Base-by-base conservation (phyloP, 164 flowering plant genomes). In the Liquidambar formosana region DNA sequence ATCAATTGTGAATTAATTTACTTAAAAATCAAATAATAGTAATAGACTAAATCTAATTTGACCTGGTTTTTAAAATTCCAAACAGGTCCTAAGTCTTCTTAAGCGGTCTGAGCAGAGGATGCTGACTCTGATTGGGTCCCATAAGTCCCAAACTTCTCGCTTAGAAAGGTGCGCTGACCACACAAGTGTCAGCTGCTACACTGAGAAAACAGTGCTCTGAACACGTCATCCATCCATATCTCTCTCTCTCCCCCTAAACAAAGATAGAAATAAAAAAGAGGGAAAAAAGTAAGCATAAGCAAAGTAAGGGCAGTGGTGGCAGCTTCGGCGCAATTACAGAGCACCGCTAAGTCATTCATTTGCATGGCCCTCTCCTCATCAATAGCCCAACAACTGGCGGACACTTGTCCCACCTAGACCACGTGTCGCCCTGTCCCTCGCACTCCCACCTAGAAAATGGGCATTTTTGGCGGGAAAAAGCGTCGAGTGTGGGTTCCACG, bases 391-490 rank as follows among this genome's bases (percentile, higher is more conserved):
- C 69, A 61, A 16, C 61, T 38, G 64, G 47, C 22, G 13, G 15
- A 54, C 71, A 61, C 71, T 25, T 44, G 57, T 41, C 48, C 28
- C 41, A 4, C 1, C 4, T 1, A 1, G 0, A 18, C 43, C 66
- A 64, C 68, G 72, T 73, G 72, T 28, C 69, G 14, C 33, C 5
- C 23, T 13, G 1, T 69, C 65, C 71, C n/a, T 58, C 38, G 22
- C 15, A 18, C 43, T 15, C 26, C 0, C 18, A 12, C n/a, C 46
- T n/a, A 54, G 52, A 16, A 53, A 16, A 1, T 18, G 21, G 53
- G 26, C 14, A 9, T 33, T 65, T 69, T 67, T 63, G 79, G 79
- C 75, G 74, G 74, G 64, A 75, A 65, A 65, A 19, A 13, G 56
- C 48, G 59, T 46, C 33, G 41, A 59, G 10, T 4, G 38, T 59